Conservation (phyloP, 75 land plant genomes). For the Pinus albicaulis region DNA sequence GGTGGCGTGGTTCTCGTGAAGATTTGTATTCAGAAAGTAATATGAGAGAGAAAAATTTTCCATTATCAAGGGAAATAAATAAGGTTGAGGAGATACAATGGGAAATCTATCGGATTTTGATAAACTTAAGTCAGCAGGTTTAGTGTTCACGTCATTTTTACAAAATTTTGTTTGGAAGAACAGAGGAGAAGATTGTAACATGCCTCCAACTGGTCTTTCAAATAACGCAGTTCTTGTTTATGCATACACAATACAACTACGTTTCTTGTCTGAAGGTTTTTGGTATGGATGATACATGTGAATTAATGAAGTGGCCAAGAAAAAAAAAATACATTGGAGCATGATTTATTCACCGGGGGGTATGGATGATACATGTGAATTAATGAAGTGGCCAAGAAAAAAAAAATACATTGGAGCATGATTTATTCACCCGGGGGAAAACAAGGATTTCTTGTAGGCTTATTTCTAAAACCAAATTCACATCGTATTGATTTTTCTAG, state of each 20-base stretch:
- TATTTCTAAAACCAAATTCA: constrained; percentile 60
- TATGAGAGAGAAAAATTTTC: constrained; percentile 77
- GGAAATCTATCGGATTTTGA: constrained; percentile 70
- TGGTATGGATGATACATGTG: constrained; percentile 31
- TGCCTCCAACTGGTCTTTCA: constrained; percentile 70
- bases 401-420: constrained; percentile 27
- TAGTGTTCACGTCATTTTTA: constrained; percentile 73
- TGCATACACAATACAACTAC: constrained; percentile 81
- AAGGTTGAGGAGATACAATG: constrained; percentile 98
- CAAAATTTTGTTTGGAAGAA: constrained; percentile 71
- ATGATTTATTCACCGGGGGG: constrained; percentile 82
- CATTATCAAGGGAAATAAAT: constrained; percentile 68
- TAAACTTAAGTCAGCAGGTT: constrained; percentile 75
- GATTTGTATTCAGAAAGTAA: constrained; percentile 75
- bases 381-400: constrained; percentile 21
- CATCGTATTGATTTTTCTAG: constrained; percentile 66
- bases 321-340: constrained; percentile 14
- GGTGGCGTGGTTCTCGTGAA: constrained; percentile 94
- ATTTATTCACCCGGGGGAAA: constrained; percentile 76
- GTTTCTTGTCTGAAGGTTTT: constrained; percentile 89
- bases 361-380: constrained; percentile 24
- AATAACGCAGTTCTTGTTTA: constrained; percentile 83
- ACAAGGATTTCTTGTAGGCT: constrained; percentile 46
- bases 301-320: constrained; percentile 23
- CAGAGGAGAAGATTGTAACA: constrained; percentile 71